Base-by-base conservation (phyloP, 1,284 basidiomycete genomes). In the Phlebopus sp. region DNA sequence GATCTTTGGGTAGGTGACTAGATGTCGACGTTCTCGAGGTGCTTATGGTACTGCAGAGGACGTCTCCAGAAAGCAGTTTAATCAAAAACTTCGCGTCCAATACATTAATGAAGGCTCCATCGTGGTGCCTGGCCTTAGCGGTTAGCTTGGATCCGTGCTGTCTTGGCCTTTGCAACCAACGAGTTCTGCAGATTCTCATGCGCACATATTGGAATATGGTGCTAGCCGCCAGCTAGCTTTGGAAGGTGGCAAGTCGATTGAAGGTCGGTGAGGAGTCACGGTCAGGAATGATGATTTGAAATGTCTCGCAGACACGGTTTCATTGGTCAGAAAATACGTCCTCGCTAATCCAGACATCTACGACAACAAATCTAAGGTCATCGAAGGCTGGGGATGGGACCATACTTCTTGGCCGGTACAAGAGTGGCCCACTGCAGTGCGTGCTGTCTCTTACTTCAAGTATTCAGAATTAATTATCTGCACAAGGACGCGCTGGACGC, bases 371-470 rank as follows among this genome's bases (percentile, higher is more conserved):
- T 75, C 79, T 11, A 79, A 77, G 46, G 85, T 84, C 67, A 77
- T 96, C 30, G 78, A 86, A 51, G 92, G 92, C 1, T 83, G 88
- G 65, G 93, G 92, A 3, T 97, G 93, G 92, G 92, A 97, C 65
- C 93, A 97, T 67, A 96, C 91, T 10, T 69, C 75, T 42, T 89
- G 86, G 86, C 69, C 79, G 1, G 70, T 69, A 17, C 70, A 76
- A 41, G 69, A 73, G 31, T 93, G 87, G 75, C 93, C 94, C 11
- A 84, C 79, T 32, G 82, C 85, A 49, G 90, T 92, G 50, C 43
- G 46, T 45, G 14, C 31, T 42, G 47, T 47, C 13, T 11, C 13
- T 17, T 35, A 5, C 9, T 6, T 21, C 31, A 45, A 13, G 9
- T 18, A 38, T 44, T 15, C 43, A 27, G 51, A 32, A 44, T 13